phyloP scores from a whole-genome alignment of 106 monocot genomes.

The Apostasia ramifera region DNA sequence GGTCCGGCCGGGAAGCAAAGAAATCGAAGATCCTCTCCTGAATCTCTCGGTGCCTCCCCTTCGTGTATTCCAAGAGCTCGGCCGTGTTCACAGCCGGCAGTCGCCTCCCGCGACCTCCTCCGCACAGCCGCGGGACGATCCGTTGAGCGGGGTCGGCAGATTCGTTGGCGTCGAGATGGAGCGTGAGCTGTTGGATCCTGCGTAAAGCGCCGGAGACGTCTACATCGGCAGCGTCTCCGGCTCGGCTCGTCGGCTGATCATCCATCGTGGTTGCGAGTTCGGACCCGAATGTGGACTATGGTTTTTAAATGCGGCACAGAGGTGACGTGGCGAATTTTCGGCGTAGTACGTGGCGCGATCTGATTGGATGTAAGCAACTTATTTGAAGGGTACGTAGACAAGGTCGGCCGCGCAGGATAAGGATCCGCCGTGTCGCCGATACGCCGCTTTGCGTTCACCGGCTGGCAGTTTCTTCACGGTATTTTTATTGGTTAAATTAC shows the following conservation, averaged over 20 bases:
- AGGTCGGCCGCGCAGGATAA: too few species aligned
- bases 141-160: neutral
- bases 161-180: conserved; percentile 30
- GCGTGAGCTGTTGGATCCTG: conserved; percentile 39
- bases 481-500: too few species aligned
- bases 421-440: too few species aligned
- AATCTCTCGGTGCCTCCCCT: conserved; percentile 49
- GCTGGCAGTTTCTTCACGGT: too few species aligned
- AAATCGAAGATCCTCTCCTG: conserved; percentile 64
- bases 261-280: neutral
- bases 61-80: conserved; percentile 39
- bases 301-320: too few species aligned
- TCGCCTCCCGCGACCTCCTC: conserved; percentile 3
- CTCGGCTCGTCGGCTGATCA: neutral
- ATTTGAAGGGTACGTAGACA: too few species aligned
- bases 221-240: neutral
- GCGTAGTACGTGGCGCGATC: too few species aligned
- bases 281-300: too few species aligned
- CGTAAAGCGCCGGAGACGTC: conserved; percentile 11
- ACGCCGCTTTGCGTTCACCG: too few species aligned
- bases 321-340: too few species aligned
- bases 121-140: conserved; percentile 29
- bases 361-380: too few species aligned
- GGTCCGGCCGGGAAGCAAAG: conserved; percentile 64
- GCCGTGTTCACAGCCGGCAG: conserved; percentile 3